Base-by-base conservation (phyloP, 805 yeast genomes). In the Myxozyma lipomycoides region DNA sequence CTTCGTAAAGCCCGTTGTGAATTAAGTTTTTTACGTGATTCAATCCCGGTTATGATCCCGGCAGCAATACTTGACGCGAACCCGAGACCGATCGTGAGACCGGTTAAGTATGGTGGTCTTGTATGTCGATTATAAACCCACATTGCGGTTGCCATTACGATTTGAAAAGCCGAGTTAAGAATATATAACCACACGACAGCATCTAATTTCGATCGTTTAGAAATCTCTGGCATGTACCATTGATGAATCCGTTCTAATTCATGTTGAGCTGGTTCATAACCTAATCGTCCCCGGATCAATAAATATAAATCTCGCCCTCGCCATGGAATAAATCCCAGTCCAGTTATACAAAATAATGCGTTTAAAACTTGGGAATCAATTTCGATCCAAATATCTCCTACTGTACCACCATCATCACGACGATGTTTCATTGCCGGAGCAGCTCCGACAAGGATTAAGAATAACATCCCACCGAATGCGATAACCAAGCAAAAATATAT, bases 381-480 rank as follows among this genome's bases (percentile, higher is more conserved):
- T 37, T 57, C 61, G 25, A 57, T 57, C 61, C 61, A 57, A n/a
- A 44, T 46, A 39, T 57, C 47, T 9, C 56, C 51, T 5, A 59
- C 51, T 12, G 51, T 50, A 12, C 49, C 55, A 18, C 49, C 46
- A 21, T 55, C 56, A 22, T 43, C 56, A 6, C 19, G 38, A 6
- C 22, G 54, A 6, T 26, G 36, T 15, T 52, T 40, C 61, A 57
- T 57, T 10, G 58, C 60, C 5, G 61, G 61, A 1, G 60, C 51
- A 9, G 61, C 61, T 2, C 59, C 59, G 23, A 45, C 46, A 15
- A 57, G 43, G 22, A 57, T 49, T 17, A 57, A 32, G 39, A 57
- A 57, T n/a, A 57, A 49, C 61, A 57, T 57, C 10, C 61, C 61
- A 17, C 61, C 61, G 36, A 54, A 57, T 1, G 61, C 61, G 22